phyloP scores from a whole-genome alignment of 2,329 filamentous ascomycete genomes.

The Knoxdaviesia proteae region DNA sequence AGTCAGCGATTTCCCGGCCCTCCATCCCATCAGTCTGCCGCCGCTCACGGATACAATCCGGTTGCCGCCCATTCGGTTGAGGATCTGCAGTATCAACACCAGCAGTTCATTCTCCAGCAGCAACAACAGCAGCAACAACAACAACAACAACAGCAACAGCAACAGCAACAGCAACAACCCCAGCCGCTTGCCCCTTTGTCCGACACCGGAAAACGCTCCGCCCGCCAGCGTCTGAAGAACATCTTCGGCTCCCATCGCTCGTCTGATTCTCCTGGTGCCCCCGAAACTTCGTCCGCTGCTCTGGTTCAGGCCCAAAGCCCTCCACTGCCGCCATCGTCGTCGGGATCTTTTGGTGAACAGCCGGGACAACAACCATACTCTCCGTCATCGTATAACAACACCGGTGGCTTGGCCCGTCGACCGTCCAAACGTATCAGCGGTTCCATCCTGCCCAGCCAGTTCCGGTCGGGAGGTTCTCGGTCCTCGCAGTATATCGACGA shows the following conservation, averaged over 20 bases:
- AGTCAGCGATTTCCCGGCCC: neutral
- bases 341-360: no score
- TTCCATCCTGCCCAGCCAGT: conserved; percentile 12
- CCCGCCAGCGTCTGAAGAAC: neutral
- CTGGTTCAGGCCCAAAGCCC: no score
- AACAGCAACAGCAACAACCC: conserved; percentile 9
- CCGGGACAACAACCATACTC: no score
- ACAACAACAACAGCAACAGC: conserved; percentile 10
- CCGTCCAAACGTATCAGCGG: conserved; percentile 37
- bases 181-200: conserved; percentile 10
- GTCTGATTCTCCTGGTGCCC: no score
- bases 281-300: no score
- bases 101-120: conserved; percentile 7
- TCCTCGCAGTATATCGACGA: neutral
- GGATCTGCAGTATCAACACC: no score
- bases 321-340: no score
- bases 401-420: conserved; percentile 26
- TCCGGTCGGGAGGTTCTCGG: conserved; percentile 3
- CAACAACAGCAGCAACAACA: conserved; percentile 11
- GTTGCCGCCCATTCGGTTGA: no score
- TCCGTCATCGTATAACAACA: conserved; percentile 21
- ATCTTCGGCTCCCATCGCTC: neutral
- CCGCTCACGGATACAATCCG: no score
- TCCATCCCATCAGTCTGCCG: no score
- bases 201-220: neutral